These are phyloP conservation scores for Mariannaea elegans DNA, from an alignment of 2,329 filamentous ascomycete species.

Conservation along the genomic window DNA sequence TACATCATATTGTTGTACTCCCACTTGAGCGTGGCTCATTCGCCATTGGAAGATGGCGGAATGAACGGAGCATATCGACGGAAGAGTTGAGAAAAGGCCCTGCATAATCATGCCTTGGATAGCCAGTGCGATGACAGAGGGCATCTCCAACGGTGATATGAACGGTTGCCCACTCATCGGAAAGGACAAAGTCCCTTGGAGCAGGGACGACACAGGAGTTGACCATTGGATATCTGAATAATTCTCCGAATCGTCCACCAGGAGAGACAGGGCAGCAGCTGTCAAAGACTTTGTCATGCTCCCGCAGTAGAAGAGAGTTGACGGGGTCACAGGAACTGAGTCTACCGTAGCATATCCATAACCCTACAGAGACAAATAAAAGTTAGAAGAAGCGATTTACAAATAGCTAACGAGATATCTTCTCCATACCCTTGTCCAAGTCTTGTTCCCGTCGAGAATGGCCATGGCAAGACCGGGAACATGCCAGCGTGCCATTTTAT, in stretches of 20 bases:
- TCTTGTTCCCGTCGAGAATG: conserved; percentile 49
- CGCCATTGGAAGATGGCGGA: conserved; percentile 55
- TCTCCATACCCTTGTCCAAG: conserved; percentile 44
- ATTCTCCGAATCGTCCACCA: conserved; percentile 54
- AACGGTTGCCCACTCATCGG: conserved; percentile 51
- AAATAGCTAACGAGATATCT: too few species aligned
- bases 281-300: conserved; percentile 64
- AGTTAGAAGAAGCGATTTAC: not conserved
- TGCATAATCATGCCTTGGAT: conserved; percentile 51
- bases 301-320: conserved; percentile 61
- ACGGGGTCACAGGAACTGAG: conserved; percentile 48
- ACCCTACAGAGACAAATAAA: conserved; percentile 42
- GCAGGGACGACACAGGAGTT: conserved; percentile 52
- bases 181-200: conserved; percentile 59
- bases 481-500: conserved; percentile 43
- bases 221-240: conserved; percentile 54
- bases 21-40: conserved; percentile 52
- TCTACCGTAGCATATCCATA: conserved; percentile 51
- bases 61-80: conserved; percentile 43
- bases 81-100: conserved; percentile 17
- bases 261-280: conserved; percentile 56
- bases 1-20: conserved; percentile 62
- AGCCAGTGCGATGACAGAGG: conserved; percentile 58
- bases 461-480: conserved; percentile 54
- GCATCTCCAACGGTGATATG: conserved; percentile 61